Percentiles rank a stretch among this genome's conserved stretches.
These are phyloP conservation scores for Graphilbum ipis-grandicollis DNA, from an alignment of 2,329 filamentous ascomycete genomes.

Conservation along the genomic window DNA sequence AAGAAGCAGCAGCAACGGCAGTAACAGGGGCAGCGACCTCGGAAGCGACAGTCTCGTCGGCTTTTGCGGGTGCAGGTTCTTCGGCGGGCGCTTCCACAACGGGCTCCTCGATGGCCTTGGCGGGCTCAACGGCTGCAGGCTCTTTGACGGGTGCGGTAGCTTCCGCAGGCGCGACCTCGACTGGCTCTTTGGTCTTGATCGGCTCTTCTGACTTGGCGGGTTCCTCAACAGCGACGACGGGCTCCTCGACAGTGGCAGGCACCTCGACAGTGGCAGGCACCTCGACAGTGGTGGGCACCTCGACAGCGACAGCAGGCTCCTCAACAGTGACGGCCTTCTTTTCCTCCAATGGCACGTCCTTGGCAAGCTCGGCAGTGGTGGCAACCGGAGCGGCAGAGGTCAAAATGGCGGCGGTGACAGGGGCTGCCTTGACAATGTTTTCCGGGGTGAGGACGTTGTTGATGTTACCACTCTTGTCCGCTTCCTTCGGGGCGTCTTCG, in stretches of 20 bases:
- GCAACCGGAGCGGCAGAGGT: conserved; percentile 51
- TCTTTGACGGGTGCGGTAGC: no score
- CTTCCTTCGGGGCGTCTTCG: conserved; percentile 62
- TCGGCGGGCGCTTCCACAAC: no score
- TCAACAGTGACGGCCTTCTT: conserved; percentile 16
- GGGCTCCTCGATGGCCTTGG: no score
- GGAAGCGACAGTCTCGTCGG: neutral
- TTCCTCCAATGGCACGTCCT: conserved; percentile 43
- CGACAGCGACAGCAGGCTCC: neutral
- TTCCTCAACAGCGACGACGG: neutral
- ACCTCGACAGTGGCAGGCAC: conserved; percentile 6
- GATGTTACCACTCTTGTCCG: conserved; percentile 66
- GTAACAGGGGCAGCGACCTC: conserved; percentile 3
- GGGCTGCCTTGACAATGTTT: conserved; percentile 37
- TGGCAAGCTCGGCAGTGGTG: conserved; percentile 51
- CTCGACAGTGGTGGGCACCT: neutral
- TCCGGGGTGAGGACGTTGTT: conserved; percentile 82
- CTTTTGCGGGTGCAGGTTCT: no score
- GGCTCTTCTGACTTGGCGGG: neutral
- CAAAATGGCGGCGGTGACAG: conserved; percentile 32
- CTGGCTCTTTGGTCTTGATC: neutral
- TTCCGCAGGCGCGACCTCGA: neutral
- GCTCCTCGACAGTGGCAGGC: conserved; percentile 16
- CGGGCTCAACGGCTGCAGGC: no score
- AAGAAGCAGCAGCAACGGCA: conserved; percentile 1